These are phyloP conservation scores for Russula griseocarnosa DNA, from an alignment of 768 basidiomycete genomes.

Conservation along the genomic window DNA sequence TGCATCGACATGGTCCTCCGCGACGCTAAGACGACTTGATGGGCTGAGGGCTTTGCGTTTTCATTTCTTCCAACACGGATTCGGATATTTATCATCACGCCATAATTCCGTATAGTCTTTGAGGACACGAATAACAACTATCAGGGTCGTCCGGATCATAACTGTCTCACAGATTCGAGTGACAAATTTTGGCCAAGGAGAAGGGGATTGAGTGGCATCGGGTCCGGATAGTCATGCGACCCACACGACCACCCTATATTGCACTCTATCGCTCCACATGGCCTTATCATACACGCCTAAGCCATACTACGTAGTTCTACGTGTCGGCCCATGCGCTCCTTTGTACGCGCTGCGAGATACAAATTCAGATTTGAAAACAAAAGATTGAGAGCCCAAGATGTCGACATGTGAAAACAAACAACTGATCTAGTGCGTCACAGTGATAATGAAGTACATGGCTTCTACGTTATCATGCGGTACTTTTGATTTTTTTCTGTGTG, in stretches of 20 bases:
- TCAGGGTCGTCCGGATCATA: not conserved
- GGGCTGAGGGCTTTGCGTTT: not conserved
- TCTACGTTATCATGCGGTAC: conserved; percentile 17
- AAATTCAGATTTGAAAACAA: too few species aligned
- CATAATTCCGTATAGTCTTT: not conserved
- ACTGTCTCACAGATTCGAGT: not conserved
- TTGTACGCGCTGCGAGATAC: too few species aligned
- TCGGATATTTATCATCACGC: too few species aligned
- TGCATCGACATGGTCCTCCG: not conserved
- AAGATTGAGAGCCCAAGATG: not conserved
- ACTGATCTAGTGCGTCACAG: not conserved
- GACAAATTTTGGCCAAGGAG: too few species aligned
- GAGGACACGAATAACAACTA: not conserved
- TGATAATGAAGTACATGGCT: not conserved
- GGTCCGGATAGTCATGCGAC: too few species aligned
- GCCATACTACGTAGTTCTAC: too few species aligned
- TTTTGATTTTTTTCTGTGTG: conserved; percentile 39
- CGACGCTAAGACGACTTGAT: not conserved
- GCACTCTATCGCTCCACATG: too few species aligned
- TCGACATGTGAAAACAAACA: not conserved
- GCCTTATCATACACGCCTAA: too few species aligned
- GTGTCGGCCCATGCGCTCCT: too few species aligned
- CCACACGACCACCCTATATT: too few species aligned
- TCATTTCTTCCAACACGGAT: too few species aligned
- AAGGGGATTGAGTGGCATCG: not conserved